Evolutionary conservation across 768 basidiomycete species (phyloP).

Genomic region (Agrocybe pediades): DNA sequence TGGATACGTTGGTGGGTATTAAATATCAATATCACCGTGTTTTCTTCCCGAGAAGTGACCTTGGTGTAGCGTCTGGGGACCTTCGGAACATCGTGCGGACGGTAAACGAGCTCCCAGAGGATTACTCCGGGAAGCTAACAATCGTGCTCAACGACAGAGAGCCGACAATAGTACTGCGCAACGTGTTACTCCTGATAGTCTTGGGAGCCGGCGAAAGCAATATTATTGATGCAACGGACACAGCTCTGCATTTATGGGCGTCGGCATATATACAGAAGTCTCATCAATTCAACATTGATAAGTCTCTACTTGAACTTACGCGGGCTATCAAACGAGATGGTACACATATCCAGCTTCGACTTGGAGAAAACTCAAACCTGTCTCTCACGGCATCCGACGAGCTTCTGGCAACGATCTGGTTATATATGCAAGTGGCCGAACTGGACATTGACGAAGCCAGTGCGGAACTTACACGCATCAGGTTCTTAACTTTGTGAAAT

Average conservation of each 20-base stretch:
- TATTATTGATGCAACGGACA: conserved; percentile 36
- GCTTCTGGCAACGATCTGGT: background rate
- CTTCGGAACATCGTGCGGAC: conserved; percentile 44
- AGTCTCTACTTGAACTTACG: conserved; percentile 20
- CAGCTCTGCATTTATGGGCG: conserved; percentile 51
- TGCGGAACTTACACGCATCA: conserved; percentile 15
- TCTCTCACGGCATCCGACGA: background rate
- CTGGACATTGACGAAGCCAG: conserved; percentile 22
- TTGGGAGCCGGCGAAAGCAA: conserved; percentile 36
- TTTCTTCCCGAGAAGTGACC: too few species aligned
- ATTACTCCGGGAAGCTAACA: conserved; percentile 40
- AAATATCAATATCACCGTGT: too few species aligned
- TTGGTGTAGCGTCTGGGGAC: conserved; percentile 46
- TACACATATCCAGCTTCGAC: background rate
- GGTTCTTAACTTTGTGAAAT: background rate
- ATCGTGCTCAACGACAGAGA: conserved; percentile 45
- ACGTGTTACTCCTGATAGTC: conserved; percentile 42
- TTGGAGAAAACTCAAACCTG: conserved; percentile 13
- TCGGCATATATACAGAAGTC: conserved; percentile 41
- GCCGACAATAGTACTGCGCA: conserved; percentile 34
- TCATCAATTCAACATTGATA: conserved; percentile 23
- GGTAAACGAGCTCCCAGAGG: conserved; percentile 40
- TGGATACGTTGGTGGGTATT: conserved; percentile 25
- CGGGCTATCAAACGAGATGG: background rate
- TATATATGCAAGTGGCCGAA: background rate